Conservation (phyloP, 495 filamentous ascomycete species). For the Xylaria curta region DNA sequence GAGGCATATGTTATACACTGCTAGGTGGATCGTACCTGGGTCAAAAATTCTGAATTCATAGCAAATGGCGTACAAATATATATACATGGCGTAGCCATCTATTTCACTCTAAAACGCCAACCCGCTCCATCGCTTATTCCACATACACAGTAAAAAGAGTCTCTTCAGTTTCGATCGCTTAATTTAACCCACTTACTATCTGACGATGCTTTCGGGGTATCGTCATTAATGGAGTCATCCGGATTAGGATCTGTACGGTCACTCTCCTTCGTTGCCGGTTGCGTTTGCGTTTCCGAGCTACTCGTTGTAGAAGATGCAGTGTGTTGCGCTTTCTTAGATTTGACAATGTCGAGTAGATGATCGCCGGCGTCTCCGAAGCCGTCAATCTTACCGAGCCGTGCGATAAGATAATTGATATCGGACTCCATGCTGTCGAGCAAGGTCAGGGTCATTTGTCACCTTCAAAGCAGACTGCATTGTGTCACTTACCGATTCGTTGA, state of each 20-base stretch:
- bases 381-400: conserved; percentile 76
- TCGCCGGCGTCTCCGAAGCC: conserved; percentile 76
- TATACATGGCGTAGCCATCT: conserved; percentile 9
- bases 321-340: conserved; percentile 59
- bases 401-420: conserved; percentile 79
- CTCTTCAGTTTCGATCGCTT: conserved; percentile 18
- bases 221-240: conserved; percentile 8
- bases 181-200: conserved; percentile 29
- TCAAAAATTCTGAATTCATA: neutral
- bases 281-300: conserved; percentile 28
- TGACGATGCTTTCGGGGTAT: conserved; percentile 15
- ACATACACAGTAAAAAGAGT: conserved; percentile 9
- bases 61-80: conserved; percentile 1
- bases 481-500: conserved; percentile 73
- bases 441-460: conserved; percentile 6
- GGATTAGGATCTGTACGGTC: conserved; percentile 16
- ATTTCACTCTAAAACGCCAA: conserved; percentile 18
- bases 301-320: conserved; percentile 23
- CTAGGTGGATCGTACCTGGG: neutral
- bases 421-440: conserved; percentile 69
- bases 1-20: neutral
- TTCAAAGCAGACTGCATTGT: neutral
- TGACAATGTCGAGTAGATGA: conserved; percentile 70
- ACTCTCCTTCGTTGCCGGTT: conserved; percentile 22
- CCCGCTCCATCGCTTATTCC: conserved; percentile 5